A percentile compares a stretch with the other conserved stretches of the same genome.
Evolutionary conservation across 2,329 filamentous ascomycete species (phyloP).

Genomic region (Metarhizium anisopliae): DNA sequence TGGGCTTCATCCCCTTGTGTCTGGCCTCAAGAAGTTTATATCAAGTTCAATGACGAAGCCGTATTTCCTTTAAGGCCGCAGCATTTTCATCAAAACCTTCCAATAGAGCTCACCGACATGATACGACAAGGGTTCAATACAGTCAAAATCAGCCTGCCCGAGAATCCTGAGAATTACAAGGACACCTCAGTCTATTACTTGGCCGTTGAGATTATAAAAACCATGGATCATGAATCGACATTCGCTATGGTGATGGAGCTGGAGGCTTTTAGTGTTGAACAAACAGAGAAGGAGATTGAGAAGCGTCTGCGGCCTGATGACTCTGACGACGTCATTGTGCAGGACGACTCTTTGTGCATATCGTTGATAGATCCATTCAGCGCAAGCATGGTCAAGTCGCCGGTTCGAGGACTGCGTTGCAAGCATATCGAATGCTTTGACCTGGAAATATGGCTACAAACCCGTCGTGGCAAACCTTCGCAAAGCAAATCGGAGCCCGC

Average conservation of each 20-base stretch:
- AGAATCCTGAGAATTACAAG: conserved; percentile 16
- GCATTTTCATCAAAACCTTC: conserved; percentile 67
- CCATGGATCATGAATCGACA: conserved; percentile 37
- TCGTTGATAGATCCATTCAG: conserved; percentile 61
- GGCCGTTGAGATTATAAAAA: conserved; percentile 61
- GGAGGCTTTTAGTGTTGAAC: conserved; percentile 30
- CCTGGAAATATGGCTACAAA: conserved; percentile 68
- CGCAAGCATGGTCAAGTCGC: conserved; percentile 54
- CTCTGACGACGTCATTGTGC: conserved; percentile 52
- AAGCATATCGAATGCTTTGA: conserved; percentile 85
- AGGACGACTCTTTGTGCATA: conserved; percentile 45
- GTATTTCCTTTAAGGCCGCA: conserved; percentile 55
- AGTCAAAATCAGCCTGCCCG: conserved; percentile 42
- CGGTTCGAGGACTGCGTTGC: conserved; percentile 63
- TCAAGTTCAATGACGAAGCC: conserved; percentile 55
- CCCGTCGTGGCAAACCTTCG: conserved; percentile 41
- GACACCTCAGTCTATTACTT: conserved; percentile 38
- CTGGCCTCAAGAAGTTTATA: conserved; percentile 65
- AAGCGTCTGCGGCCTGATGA: conserved; percentile 27
- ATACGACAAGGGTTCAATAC: conserved; percentile 52
- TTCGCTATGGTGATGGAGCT: conserved; percentile 27
- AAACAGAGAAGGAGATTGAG: conserved; percentile 50
- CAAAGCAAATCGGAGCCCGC: conserved; percentile 35
- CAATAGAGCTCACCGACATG: conserved; percentile 61
- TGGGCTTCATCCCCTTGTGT: conserved; percentile 57